These are phyloP conservation scores for Kwoniella sp. DNA, from an alignment of 768 basidiomycete genomes.

Conservation along the genomic window DNA sequence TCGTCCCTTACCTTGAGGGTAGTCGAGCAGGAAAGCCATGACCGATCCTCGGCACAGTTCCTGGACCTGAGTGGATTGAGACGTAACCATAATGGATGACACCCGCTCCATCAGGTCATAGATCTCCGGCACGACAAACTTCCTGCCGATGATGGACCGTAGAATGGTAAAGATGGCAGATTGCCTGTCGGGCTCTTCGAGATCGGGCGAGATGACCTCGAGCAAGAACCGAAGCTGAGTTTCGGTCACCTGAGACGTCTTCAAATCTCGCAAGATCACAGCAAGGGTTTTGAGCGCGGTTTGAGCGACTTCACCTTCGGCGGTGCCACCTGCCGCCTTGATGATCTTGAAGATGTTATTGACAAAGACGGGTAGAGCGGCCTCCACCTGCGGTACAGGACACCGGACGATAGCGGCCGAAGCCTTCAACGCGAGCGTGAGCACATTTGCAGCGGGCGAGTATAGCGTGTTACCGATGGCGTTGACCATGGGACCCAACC, in stretches of 20 bases:
- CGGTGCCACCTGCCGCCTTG: slow-evolving; percentile 71
- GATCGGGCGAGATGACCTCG: slow-evolving; percentile 76
- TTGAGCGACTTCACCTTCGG: slow-evolving; percentile 82
- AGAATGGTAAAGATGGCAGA: slow-evolving; percentile 80
- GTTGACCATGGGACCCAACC: slow-evolving; percentile 78
- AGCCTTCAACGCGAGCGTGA: slow-evolving; percentile 71
- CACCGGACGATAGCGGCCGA: slow-evolving; percentile 76
- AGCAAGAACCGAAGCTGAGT: slow-evolving; percentile 82
- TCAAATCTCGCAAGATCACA: slow-evolving; percentile 81
- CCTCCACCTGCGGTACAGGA: slow-evolving; percentile 68
- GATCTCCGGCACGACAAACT: slow-evolving; percentile 90
- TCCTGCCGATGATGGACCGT: slow-evolving; percentile 81
- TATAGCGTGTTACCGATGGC: slow-evolving; percentile 90
- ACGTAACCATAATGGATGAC: slow-evolving; percentile 86
- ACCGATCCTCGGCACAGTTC: slow-evolving; percentile 83
- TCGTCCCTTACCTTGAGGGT: slow-evolving; percentile 90
- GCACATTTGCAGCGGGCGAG: slow-evolving; percentile 69
- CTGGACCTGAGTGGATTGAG: slow-evolving; percentile 82
- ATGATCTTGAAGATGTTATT: slow-evolving; percentile 79
- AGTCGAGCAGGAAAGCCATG: slow-evolving; percentile 91
- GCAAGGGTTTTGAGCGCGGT: slow-evolving; percentile 81
- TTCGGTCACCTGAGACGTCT: slow-evolving; percentile 75
- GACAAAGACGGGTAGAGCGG: slow-evolving; percentile 75
- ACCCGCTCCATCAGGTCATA: slow-evolving; percentile 96
- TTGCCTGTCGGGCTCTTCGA: slow-evolving; percentile 85